These are phyloP conservation scores for Suillus tomentosus DNA, from an alignment of 768 basidiomycete genomes.

Conservation along the genomic window DNA sequence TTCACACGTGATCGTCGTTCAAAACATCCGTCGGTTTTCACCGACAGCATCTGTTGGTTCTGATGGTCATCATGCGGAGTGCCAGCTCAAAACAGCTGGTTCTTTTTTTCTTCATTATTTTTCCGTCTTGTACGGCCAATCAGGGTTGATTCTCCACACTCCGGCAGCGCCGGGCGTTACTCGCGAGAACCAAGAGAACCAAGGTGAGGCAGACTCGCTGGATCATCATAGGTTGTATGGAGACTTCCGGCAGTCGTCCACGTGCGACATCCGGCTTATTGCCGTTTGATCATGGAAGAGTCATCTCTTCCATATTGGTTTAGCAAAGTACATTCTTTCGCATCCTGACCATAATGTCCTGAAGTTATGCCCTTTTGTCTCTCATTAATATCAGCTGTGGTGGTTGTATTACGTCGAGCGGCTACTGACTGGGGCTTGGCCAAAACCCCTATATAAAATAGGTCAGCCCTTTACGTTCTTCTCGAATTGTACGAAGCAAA, in stretches of 20 bases:
- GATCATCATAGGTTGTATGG: neutral
- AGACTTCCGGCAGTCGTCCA: neutral
- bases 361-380: neutral
- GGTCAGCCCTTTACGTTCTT: neutral
- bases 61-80: neutral
- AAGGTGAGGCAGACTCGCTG: neutral
- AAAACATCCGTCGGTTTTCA: neutral
- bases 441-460: too few species aligned
- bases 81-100: neutral
- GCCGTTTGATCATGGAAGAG: neutral
- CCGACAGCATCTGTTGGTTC: slow-evolving; percentile 1
- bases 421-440: neutral
- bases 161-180: neutral
- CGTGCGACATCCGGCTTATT: neutral
- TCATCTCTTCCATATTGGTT: neutral
- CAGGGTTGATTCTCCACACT: neutral
- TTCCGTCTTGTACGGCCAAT: neutral
- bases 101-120: neutral
- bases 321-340: neutral
- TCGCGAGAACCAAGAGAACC: neutral
- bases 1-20: neutral
- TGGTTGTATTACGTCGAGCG: neutral
- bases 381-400: neutral
- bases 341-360: neutral
- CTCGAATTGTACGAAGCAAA: neutral